Evolutionary conservation across 352 stramenopile species (phyloP), one percentile per base, ranked within the genome.

Genomic region (Phytopythium cucurbitacearum): DNA sequence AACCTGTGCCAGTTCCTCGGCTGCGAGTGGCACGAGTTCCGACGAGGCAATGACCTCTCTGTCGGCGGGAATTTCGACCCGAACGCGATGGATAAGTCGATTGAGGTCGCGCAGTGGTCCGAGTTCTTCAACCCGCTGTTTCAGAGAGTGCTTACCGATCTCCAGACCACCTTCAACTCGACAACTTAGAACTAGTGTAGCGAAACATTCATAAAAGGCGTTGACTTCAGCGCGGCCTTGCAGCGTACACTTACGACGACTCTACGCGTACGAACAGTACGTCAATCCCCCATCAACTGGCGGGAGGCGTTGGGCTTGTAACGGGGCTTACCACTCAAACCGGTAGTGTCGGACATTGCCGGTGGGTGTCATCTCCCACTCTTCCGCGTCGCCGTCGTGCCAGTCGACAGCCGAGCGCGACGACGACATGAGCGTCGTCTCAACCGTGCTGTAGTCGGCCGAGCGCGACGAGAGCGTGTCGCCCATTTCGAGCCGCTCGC

Each of bases 1-100:
- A 91, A 93, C 45, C 46, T 93, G 40, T 93, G 83, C 40, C 78
- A 88, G 45, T 84, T 80, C 39, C 36, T 87, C 4, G 83, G 80
- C 35, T 90, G 80, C 51, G 46, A 80, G 36, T 93, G 79, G 73
- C 62, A 84, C 46, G 59, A 77, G 46, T 84, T 80, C 45, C 73
- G 73, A 8, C 65, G 68, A 44, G 73, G 73, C 7, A 13, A 68
- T 43, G 73, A 80, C 40, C 46, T 76, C 15, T 49, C 46, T 6
- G 47, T 47, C 10, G 42, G 28, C 35, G 62, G 72, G 33, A 48
- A 56, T 3, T 32, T 35, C 7, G 67, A 78, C 50, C 58, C 65
- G 7, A 85, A 87, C 55, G 56, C 66, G 0, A 76, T 70, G 32
- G 63, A 74, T 57, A 90, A 90, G 54, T 44, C 15, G 1, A 82